Base-by-base conservation (phyloP, 2,329 filamentous ascomycete species). In the Fusarium paranaense region DNA sequence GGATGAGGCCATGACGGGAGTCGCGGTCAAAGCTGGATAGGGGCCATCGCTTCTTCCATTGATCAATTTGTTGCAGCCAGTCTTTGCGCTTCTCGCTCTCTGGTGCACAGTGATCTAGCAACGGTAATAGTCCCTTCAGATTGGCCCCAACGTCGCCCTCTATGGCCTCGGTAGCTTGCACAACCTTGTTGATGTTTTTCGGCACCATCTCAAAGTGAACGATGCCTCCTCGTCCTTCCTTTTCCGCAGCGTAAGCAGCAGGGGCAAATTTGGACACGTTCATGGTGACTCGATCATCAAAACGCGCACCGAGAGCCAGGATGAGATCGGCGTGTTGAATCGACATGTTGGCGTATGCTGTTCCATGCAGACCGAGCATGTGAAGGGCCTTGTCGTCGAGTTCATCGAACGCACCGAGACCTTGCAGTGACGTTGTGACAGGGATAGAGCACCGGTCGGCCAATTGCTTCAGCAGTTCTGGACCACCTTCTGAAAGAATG, bases 101-200 rank as follows among this genome's bases (percentile, higher is more conserved):
- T 84, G 90, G 90, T 1, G 89, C 83, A 71, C 89, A 90, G 22
- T 86, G 75, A 62, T 94, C 84, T 22, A 98, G 85, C 62, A 90
- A 87, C 10, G 96, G 95, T 35, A 98, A 79, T 59, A 98, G 91
- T 33, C 90, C 85, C 59, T 87, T 87, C 35, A 98, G 87, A 83
- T 97, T 98, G 18, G 91, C 86, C 4, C 92, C 91, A 35, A 98
- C 94, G 80, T 98, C 96, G 69, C 97, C 97, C 85, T 98, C 96
- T n/a, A 98, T 92, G 54, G 97, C 96, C 85, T 98, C 95, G 47
- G 94, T 98, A 9, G 95, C 95, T 85, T 98, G 95, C 13, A 99
- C 93, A 50, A 98, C 95, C 90, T 98, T 99, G 91, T 98, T 98
- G 86, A 98, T 98, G 87, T 99, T 98, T 92, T 99, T 99, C 78